Percentiles rank a stretch among this genome's conserved stretches.
These are phyloP conservation scores for Malus hybrid DNA, from an alignment of 331 rosid species.

Conservation along the genomic window DNA sequence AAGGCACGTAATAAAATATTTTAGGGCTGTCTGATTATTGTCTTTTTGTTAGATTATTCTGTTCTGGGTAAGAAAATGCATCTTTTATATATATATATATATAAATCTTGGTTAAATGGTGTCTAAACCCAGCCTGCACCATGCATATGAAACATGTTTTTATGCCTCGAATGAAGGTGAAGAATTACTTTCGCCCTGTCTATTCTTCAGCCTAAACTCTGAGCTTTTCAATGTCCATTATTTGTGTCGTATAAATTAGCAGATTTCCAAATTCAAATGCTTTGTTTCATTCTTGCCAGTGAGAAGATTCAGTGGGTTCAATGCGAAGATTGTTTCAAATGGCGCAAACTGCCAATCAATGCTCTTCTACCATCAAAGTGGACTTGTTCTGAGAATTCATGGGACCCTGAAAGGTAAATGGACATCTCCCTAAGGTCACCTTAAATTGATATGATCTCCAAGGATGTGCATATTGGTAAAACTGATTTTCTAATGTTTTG, in stretches of 20 bases:
- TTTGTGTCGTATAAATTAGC: not conserved
- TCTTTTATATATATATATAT: not conserved
- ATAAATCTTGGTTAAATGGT: not conserved
- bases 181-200: not conserved
- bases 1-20: not conserved
- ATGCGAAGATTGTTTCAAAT: conserved; percentile 87
- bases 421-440: not conserved
- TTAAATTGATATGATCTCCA: not conserved
- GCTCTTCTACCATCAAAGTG: conserved; percentile 76
- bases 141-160: not conserved
- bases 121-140: not conserved
- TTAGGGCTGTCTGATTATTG: not conserved
- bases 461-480: not conserved
- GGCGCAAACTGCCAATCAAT: conserved; percentile 89
- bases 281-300: conserved; percentile 40
- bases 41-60: not conserved
- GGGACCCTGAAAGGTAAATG: conserved; percentile 83
- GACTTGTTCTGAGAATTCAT: conserved; percentile 87
- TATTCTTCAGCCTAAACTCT: not conserved
- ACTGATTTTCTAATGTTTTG: conserved; percentile 8
- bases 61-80: not conserved
- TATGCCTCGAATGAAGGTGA: not conserved
- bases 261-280: conserved; percentile 7
- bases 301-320: conserved; percentile 87
- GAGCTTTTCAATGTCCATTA: not conserved